These are phyloP conservation scores for Phylloporus rhodoxanthus DNA, from an alignment of 768 basidiomycete species.

Conservation along the genomic window DNA sequence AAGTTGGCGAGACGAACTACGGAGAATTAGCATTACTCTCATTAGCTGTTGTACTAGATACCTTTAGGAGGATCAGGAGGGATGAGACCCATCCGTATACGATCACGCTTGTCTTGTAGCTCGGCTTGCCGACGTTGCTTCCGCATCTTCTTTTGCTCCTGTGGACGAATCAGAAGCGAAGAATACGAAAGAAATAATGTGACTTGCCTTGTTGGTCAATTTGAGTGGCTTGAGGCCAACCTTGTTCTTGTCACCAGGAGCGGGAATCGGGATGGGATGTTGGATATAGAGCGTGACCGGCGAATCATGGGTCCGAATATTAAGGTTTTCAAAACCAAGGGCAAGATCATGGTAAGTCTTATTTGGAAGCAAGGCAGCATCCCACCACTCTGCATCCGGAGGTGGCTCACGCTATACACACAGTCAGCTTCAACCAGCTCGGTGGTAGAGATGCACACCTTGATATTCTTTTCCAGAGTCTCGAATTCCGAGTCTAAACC, in stretches of 20 bases:
- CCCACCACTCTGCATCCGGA: slow-evolving; percentile 97
- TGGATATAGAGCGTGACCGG: slow-evolving; percentile 90
- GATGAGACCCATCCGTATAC: slow-evolving; percentile 91
- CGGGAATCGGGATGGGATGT: slow-evolving; percentile 94
- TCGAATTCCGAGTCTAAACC: slow-evolving; percentile 92
- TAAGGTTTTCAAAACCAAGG: slow-evolving; percentile 50
- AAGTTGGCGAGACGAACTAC: slow-evolving; percentile 89
- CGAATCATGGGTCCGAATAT: slow-evolving; percentile 60
- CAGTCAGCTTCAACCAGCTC: not conserved
- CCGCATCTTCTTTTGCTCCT: slow-evolving; percentile 96
- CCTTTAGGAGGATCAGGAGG: slow-evolving; percentile 96
- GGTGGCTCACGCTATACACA: slow-evolving; percentile 69
- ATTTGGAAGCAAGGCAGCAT: slow-evolving; percentile 74
- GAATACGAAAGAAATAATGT: not conserved
- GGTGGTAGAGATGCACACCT: slow-evolving; percentile 42
- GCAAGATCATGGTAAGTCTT: slow-evolving; percentile 75
- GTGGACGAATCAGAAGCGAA: slow-evolving; percentile 2
- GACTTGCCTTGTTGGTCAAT: slow-evolving; percentile 76
- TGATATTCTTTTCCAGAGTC: slow-evolving; percentile 83
- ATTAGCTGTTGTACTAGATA: slow-evolving; percentile 20
- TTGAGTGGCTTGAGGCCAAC: slow-evolving; percentile 77
- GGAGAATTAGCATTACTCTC: not conserved
- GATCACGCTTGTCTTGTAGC: slow-evolving; percentile 89
- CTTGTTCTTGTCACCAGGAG: slow-evolving; percentile 80
- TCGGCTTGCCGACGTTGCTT: slow-evolving; percentile 83